Evolutionary conservation across 306 rosid genomes (phyloP).

Genomic region (Cucurbita moschata): DNA sequence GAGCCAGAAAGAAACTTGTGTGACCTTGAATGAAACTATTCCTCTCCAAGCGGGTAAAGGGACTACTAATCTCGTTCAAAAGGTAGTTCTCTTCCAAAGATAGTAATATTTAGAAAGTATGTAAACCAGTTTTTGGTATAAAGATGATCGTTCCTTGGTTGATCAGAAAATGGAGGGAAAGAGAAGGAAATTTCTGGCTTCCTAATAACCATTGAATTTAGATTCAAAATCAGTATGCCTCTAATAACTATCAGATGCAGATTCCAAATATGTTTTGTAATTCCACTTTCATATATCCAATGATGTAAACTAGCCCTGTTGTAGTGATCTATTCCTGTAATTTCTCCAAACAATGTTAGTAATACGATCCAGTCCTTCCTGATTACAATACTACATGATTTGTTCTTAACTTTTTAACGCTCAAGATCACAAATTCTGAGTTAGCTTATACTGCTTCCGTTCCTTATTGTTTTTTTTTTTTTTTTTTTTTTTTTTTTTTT

Average conservation of each 20-base stretch:
- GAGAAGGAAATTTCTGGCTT: not conserved
- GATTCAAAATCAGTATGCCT: not conserved
- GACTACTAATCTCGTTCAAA: conserved; percentile 71
- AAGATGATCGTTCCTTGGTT: not conserved
- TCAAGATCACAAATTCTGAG: not conserved
- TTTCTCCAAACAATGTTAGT: not conserved
- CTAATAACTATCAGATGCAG: too few relatives aligned
- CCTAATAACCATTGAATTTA: not conserved
- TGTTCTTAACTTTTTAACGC: not conserved
- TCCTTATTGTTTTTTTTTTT: not conserved
- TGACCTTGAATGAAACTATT: conserved; percentile 51
- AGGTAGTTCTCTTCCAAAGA: conserved; percentile 25
- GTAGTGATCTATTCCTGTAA: not conserved
- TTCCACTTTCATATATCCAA: not conserved
- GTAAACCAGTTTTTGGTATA: not conserved
- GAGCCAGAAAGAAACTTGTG: conserved; percentile 67
- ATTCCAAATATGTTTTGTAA: not conserved
- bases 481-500: not conserved
- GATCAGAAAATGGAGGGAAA: conserved; percentile 3
- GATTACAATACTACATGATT: not conserved
- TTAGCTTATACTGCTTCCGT: not conserved
- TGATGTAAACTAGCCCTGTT: not conserved
- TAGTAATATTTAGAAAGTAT: not conserved
- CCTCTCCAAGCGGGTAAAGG: conserved; percentile 62
- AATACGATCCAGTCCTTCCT: not conserved